These are phyloP conservation scores for Suillus subluteus DNA, from an alignment of 768 basidiomycete species.

Conservation along the genomic window DNA sequence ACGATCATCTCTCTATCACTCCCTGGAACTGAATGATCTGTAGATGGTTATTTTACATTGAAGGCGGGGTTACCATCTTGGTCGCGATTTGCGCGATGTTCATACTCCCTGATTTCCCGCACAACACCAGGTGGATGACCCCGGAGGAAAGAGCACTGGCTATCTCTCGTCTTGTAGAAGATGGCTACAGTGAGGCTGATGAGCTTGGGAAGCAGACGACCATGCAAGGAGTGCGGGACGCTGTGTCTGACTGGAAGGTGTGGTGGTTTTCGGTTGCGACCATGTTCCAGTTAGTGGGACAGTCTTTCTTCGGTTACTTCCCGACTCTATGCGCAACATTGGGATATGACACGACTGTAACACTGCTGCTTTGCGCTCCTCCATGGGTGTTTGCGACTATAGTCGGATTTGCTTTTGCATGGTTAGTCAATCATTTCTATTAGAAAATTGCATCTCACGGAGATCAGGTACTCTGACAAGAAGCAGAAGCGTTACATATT, in stretches of 20 bases:
- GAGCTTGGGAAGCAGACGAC: conserved; percentile 32
- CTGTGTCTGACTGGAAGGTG: conserved; percentile 75
- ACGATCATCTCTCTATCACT: not conserved
- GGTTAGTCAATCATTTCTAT: not conserved
- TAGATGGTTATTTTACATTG: conserved; percentile 31
- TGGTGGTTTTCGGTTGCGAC: conserved; percentile 76
- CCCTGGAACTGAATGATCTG: conserved; percentile 7
- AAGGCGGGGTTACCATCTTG: conserved; percentile 36
- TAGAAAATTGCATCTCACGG: not conserved
- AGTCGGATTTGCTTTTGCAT: not conserved
- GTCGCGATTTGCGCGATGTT: conserved; percentile 38
- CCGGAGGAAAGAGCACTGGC: conserved; percentile 35
- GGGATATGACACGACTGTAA: not conserved
- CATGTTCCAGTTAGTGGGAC: not conserved
- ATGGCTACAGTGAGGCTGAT: conserved; percentile 51
- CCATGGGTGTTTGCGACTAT: not conserved
- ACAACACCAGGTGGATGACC: conserved; percentile 34
- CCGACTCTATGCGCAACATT: not conserved
- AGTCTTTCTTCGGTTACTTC: not conserved
- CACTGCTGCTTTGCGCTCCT: not conserved
- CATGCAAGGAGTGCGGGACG: conserved; percentile 53
- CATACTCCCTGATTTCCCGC: conserved; percentile 43
- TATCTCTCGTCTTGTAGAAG: conserved; percentile 33
- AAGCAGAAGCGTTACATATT: not conserved
- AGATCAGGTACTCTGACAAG: not conserved